Conservation (phyloP, 2,329 filamentous ascomycete genomes). For the Aspergillus persii region DNA sequence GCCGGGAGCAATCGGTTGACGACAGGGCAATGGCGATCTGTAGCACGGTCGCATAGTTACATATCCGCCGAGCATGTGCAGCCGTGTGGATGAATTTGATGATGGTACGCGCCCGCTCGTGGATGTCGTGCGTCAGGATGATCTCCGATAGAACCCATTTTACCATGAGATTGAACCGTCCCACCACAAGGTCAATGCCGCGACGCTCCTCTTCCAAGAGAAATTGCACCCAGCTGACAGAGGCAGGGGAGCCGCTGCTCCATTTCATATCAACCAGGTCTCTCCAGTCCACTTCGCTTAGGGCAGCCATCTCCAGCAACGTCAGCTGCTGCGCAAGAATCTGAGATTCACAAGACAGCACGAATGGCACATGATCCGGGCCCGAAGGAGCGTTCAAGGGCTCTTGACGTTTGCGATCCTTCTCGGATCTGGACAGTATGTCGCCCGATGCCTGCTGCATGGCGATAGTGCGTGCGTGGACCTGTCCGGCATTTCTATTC, state of each 20-base stretch:
- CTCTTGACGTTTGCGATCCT: conserved; percentile 15
- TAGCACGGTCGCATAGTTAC: conserved; percentile 66
- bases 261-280: conserved; percentile 64
- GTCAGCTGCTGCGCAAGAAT: conserved; percentile 63
- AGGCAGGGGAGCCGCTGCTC: conserved; percentile 54
- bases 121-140: conserved; percentile 56
- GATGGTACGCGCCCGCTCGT: conserved; percentile 60
- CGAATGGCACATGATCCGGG: conserved; percentile 57
- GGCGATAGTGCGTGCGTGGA: conserved; percentile 18
- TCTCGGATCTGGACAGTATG: conserved; percentile 34
- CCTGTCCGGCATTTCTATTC: conserved; percentile 18
- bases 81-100: conserved; percentile 65
- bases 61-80: conserved; percentile 55
- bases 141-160: conserved; percentile 66
- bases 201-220: conserved; percentile 53
- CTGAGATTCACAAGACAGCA: conserved; percentile 62
- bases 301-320: conserved; percentile 62
- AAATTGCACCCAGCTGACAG: conserved; percentile 62
- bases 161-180: conserved; percentile 65
- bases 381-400: conserved; percentile 10
- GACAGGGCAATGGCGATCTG: conserved; percentile 63
- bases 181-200: conserved; percentile 64
- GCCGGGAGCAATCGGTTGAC: conserved; percentile 57
- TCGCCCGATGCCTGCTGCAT: conserved; percentile 33
- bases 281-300: conserved; percentile 66